Evolutionary conservation across 140 eudicot genomes (phyloP).

Genomic region (Flaveria floridana): DNA sequence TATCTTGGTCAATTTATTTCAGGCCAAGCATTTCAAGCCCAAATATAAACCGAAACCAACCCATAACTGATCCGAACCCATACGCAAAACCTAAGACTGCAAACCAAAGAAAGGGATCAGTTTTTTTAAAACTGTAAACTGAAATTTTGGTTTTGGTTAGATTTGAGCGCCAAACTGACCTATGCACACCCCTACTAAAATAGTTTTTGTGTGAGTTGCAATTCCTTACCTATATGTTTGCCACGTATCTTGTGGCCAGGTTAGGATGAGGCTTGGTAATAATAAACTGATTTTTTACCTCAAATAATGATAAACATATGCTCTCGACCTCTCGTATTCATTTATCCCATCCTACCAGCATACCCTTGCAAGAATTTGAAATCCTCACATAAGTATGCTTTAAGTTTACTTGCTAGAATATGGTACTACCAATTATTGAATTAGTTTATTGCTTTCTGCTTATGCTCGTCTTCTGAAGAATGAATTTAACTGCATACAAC

Average conservation of each 20-base stretch:
- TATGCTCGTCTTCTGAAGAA: neutral
- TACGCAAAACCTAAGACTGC: no score
- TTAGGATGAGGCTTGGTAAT: neutral
- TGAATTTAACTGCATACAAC: constrained; percentile 11
- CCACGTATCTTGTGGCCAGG: neutral
- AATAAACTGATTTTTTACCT: constrained; percentile 6
- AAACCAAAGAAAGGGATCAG: no score
- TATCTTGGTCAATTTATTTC: no score
- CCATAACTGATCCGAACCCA: no score
- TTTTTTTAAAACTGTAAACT: no score
- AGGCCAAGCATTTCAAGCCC: no score
- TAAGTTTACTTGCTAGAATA: constrained; percentile 1
- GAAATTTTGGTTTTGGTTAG: no score
- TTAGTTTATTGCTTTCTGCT: neutral
- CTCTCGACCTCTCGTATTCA: neutral
- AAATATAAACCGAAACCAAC: no score
- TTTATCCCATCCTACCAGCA: neutral
- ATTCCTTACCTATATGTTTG: neutral
- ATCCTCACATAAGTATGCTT: constrained; percentile 13
- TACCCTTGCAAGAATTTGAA: neutral
- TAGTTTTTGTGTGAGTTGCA: neutral
- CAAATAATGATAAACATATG: neutral
- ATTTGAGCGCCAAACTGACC: no score
- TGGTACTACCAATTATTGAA: neutral
- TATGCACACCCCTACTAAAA: neutral